phyloP scores from a whole-genome alignment of 2,329 filamentous ascomycete species.

The Cordyceps sp. region DNA sequence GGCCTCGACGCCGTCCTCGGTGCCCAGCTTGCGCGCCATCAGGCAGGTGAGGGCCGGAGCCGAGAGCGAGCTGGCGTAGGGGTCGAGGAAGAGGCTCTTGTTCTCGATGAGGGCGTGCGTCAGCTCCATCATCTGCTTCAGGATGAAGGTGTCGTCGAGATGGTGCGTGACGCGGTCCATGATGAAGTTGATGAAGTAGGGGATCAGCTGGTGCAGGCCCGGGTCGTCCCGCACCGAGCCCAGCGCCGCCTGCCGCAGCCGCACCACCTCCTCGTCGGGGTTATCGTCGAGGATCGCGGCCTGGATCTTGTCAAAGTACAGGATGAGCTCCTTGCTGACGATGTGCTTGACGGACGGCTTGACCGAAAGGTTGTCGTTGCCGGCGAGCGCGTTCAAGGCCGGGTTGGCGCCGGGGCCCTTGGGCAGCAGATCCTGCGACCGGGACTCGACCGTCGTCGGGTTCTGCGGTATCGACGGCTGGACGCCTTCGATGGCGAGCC shows the following conservation, averaged over 20 bases:
- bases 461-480: conserved; percentile 96
- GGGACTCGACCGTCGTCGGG: conserved; percentile 69
- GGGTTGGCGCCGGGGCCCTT: conserved; percentile 83
- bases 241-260: conserved; percentile 68
- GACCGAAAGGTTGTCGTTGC: conserved; percentile 67
- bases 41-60: conserved; percentile 85
- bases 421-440: conserved; percentile 69
- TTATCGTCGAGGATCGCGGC: conserved; percentile 75
- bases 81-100: conserved; percentile 54
- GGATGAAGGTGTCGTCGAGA: conserved; percentile 74
- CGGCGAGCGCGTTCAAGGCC: conserved; percentile 63
- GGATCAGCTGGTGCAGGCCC: conserved; percentile 84
- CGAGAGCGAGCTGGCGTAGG: conserved; percentile 49
- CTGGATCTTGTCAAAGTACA: conserved; percentile 95
- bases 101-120: conserved; percentile 74
- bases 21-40: conserved; percentile 59
- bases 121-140: conserved; percentile 86
- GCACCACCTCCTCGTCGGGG: conserved; percentile 57
- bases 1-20: conserved; percentile 32
- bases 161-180: conserved; percentile 91
- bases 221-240: conserved; percentile 78
- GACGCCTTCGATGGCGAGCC: conserved; percentile 93
- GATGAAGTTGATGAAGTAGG: conserved; percentile 93
- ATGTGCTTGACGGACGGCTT: conserved; percentile 92
- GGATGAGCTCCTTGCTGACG: conserved; percentile 83